Percentiles rank a stretch among this genome's conserved stretches.
Conservation (phyloP, 352 stramenopile species). For the Phytophthora fragariaefolia region DNA sequence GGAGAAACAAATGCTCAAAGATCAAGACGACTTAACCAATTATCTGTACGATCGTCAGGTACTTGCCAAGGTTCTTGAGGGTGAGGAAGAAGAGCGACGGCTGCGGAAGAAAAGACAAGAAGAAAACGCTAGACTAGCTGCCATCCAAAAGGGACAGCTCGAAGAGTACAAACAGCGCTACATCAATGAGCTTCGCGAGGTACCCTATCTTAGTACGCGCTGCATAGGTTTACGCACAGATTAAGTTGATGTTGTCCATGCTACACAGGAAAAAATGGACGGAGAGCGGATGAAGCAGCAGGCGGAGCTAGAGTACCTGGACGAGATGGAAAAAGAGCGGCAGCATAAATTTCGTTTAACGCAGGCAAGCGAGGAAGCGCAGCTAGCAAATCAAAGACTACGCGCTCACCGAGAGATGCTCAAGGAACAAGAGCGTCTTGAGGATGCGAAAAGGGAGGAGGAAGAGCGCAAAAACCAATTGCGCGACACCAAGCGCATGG, state of each 20-base stretch:
- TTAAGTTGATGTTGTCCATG: not conserved
- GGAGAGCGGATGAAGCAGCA: conserved; percentile 71
- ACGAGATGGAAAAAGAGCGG: conserved; percentile 63
- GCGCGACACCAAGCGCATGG: conserved; percentile 67
- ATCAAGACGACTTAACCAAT: conserved; percentile 68
- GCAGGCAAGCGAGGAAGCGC: conserved; percentile 67
- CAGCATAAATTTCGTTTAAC: conserved; percentile 49
- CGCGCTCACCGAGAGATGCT: conserved; percentile 63
- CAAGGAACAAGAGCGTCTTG: conserved; percentile 61
- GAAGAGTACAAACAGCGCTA: conserved; percentile 87
- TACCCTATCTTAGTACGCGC: conserved; percentile 15
- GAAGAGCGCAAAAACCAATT: conserved; percentile 75
- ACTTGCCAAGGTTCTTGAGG: conserved; percentile 54
- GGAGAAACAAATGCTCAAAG: conserved; percentile 68
- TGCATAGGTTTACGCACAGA: conserved; percentile 12
- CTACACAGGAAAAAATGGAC: conserved; percentile 65
- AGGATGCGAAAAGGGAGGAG: conserved; percentile 77
- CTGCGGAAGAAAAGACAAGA: conserved; percentile 50
- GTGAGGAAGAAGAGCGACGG: conserved; percentile 56
- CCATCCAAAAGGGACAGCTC: conserved; percentile 78
- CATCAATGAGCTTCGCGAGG: conserved; percentile 73
- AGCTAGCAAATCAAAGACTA: conserved; percentile 70
- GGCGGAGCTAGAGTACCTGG: conserved; percentile 58
- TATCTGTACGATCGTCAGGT: conserved; percentile 61
- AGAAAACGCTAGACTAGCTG: conserved; percentile 60